phyloP scores from a whole-genome alignment of 257 asterid genomes.

The Lycium ferocissimum region DNA sequence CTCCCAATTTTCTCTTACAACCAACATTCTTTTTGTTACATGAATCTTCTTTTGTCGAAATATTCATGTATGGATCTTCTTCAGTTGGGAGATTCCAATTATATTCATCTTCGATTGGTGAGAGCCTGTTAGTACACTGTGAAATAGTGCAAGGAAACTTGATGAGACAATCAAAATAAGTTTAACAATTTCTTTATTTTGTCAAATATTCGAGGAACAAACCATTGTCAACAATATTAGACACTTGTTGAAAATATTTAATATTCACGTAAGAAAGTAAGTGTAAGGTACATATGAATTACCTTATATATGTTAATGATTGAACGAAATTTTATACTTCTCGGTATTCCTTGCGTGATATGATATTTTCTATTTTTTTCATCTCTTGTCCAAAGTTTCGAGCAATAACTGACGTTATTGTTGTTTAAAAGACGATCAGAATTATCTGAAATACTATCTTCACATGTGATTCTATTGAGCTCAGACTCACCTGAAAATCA shows the following conservation, averaged over 20 bases:
- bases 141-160: no score
- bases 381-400: background rate
- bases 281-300: background rate
- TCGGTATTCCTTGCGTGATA: background rate
- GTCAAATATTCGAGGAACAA: background rate
- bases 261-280: no score
- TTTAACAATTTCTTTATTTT: no score
- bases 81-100: background rate
- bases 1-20: background rate
- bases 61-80: background rate
- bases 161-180: background rate
- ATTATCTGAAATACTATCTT: background rate
- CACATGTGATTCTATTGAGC: no score
- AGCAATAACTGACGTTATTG: background rate
- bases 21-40: background rate
- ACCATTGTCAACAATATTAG: no score
- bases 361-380: background rate
- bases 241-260: no score
- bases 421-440: no score
- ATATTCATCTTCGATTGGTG: background rate
- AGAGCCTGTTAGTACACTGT: background rate
- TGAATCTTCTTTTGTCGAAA: background rate
- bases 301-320: background rate
- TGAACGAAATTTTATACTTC: background rate
- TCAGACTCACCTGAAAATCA: no score